Conservation (phyloP, 371 early-diverging fungal genomes). For the Apophysomyces variabilis region DNA sequence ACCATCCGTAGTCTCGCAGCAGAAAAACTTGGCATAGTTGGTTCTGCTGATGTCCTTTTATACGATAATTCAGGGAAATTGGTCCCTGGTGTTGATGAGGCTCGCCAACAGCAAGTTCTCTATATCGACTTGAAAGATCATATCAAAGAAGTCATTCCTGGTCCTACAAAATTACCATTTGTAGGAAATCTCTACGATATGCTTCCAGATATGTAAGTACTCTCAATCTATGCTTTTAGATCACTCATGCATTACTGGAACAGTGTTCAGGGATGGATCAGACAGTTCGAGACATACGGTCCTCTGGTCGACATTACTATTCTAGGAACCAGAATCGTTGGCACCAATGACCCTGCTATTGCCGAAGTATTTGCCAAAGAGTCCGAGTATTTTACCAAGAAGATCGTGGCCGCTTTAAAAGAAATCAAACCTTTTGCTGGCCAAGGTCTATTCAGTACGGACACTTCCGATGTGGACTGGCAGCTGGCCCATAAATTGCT, state of each 20-base stretch:
- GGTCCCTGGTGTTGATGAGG: slow-evolving; percentile 27
- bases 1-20: slow-evolving; percentile 34
- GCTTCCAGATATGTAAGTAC: slow-evolving; percentile 38
- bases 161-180: slow-evolving; percentile 33
- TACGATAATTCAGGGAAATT: slow-evolving; percentile 21
- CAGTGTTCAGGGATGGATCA: slow-evolving; percentile 32
- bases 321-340: slow-evolving; percentile 25
- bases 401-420: slow-evolving; percentile 19
- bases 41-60: slow-evolving; percentile 18
- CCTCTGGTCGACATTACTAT: slow-evolving; percentile 37
- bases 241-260: not conserved
- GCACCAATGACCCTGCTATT: slow-evolving; percentile 40
- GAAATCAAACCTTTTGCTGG: slow-evolving; percentile 39
- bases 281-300: slow-evolving; percentile 34
- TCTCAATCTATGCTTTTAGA: not conserved
- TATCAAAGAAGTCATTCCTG: slow-evolving; percentile 34
- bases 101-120: slow-evolving; percentile 30
- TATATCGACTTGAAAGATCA: slow-evolving; percentile 27
- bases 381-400: slow-evolving; percentile 42
- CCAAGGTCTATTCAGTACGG: slow-evolving; percentile 47
- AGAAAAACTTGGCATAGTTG: slow-evolving; percentile 30
- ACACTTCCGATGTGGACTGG: slow-evolving; percentile 51
- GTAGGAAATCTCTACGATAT: slow-evolving; percentile 44
- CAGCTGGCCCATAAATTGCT: slow-evolving; percentile 52
- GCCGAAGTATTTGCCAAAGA: slow-evolving; percentile 39